Base-by-base conservation (phyloP, 495 filamentous ascomycete genomes). In the Tricharina praecox region DNA sequence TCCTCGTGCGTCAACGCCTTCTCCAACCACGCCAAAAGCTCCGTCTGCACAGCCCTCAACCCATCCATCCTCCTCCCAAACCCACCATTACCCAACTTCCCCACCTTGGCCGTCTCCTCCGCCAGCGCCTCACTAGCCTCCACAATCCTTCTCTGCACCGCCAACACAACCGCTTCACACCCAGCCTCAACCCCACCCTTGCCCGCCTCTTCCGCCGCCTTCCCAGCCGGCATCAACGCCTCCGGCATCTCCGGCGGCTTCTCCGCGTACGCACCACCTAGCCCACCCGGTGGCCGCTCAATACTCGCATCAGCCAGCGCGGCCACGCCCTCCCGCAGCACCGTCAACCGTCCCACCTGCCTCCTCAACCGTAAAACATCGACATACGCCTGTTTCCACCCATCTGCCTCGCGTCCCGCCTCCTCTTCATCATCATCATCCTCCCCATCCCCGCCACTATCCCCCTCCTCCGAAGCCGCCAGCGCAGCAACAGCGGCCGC, bases 321-420 rank as follows among this genome's bases (percentile, higher is more conserved):
- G 0, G 49, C 53, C 2, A 59, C 26, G 19, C 58, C 59, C 18
- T 59, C 49, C 35, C 56, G 50, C 19, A 59, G 49, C 5, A 59
- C 37, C 36, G 45, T 39, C 5, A 59, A 37, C 5, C 56, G 50
- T 5, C 51, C 50, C 23, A 48, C 33, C 25, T 59, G 55, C 13
- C 55, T 44, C 16, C 41, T 45, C 23, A 59, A 28, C 18, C 50
- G 50, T 4, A 59, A 25, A 20, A 49, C 49, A 18, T 46, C 47
- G n/a, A 58, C 30, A 18, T 59, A 59, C 10, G 49, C 48, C n/a
- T 54, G 47, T 7, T 37, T 48, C 56, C 56, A 59, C 9, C 37
- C 45, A 19, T 50, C 41, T 15, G 39, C 42, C 25, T 21, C 25
- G 4, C 38, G 28, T 19, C 20, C 44, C 7, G 8, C 16, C n/a